These are phyloP conservation scores for Coemansia javaensis DNA, from an alignment of 192 early-diverging fungal genomes.

Conservation along the genomic window DNA sequence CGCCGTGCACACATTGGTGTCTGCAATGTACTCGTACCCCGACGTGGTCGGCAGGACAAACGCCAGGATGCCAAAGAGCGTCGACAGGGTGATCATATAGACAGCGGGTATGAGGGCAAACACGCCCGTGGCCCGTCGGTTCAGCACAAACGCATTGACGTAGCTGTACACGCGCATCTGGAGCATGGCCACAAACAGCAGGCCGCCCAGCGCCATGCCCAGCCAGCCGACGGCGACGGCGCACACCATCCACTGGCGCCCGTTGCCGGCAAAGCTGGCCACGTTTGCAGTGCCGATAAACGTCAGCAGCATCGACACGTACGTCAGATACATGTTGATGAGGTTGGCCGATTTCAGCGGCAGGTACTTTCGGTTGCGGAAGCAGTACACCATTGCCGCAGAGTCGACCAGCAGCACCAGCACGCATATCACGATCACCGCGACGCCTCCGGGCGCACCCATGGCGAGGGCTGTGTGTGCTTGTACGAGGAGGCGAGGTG, in stretches of 20 bases:
- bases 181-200: conserved; percentile 28
- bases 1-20: conserved; percentile 20
- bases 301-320: conserved; percentile 27
- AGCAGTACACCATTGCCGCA: conserved; percentile 22
- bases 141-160: conserved; percentile 28
- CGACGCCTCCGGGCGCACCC: conserved; percentile 11
- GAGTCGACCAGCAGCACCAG: conserved; percentile 16
- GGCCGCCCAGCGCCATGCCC: conserved; percentile 32
- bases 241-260: conserved; percentile 30
- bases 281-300: conserved; percentile 28
- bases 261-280: conserved; percentile 5
- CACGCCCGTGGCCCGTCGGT: conserved; percentile 18
- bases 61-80: conserved; percentile 20
- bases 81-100: conserved; percentile 12
- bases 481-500: too few species aligned
- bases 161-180: conserved; percentile 37
- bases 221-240: conserved; percentile 34
- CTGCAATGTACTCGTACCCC: conserved; percentile 19
- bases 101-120: conserved; percentile 23
- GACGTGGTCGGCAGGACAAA: conserved; percentile 12
- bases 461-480: too few species aligned
- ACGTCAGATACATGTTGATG: conserved; percentile 38
- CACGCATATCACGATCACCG: conserved; percentile 28
- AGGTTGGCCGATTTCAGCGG: conserved; percentile 31
- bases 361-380: conserved; percentile 29